Evolutionary conservation across 371 early-diverging fungal species (phyloP), one percentile per base, ranked within the genome.

Genomic region (Dinochytrium kinnereticum): DNA sequence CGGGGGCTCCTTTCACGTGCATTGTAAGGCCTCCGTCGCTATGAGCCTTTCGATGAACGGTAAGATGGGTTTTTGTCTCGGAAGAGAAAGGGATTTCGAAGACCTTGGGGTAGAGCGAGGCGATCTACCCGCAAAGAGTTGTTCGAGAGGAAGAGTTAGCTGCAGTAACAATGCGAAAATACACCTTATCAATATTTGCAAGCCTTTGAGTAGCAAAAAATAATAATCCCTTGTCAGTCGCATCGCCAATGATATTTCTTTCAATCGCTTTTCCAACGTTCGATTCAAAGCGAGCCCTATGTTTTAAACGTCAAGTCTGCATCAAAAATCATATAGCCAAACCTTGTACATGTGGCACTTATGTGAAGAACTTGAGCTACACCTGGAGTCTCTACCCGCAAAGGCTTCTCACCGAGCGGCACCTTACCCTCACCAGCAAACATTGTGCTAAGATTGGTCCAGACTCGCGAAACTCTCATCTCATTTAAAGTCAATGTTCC

Each of bases 1-100:
- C 89, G 0, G 89, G 89, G 21, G 89, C 89, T 5, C 89, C 89
- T 75, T 89, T 89, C 37, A 85, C 73, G 53, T 79, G 78, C 68
- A 87, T 30, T 0, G 84, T 87, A 24, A 86, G 72, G 0, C 80
- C 80, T 1, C 88, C 88, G 0, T 81, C 68, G 1, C 69, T 15
- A 59, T 89, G 87, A 0, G 79, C 70, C 59, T 83, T 86, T 7
- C 83, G 74, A 73, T 88, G 86, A 49, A 89, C 83, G 21, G 85
- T 79, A 5, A 87, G 39, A 55, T 84, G 83, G 51, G 69, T 79
- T 57, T 87, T 87, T 34, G 82, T 87, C 0, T 82, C 80, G 30
- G 80, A 79, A 33, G 71, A 79, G 76, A 89, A 89, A 0, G 88
- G 87, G 13, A 87, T 75, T 73, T 86, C 86, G 66, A 86, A 84